Percentiles rank a stretch among this genome's conserved stretches.
phyloP scores from a whole-genome alignment of 768 basidiomycete species.

The Phlebiopsis flavidoalba region DNA sequence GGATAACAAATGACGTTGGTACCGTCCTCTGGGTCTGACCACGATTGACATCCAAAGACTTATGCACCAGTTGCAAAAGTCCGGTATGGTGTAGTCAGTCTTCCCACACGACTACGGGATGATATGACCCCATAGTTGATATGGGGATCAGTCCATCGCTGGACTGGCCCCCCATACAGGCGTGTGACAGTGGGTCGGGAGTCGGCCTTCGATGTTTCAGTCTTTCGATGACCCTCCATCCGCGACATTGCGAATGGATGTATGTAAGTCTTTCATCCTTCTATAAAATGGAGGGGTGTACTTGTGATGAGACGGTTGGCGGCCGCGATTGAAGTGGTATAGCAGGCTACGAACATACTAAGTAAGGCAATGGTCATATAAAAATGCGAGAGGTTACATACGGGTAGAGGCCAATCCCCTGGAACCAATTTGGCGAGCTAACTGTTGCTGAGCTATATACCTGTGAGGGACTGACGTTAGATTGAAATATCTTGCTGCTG shows the following conservation, averaged over 20 bases:
- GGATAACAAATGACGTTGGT: neutral
- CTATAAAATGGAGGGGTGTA: neutral
- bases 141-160: neutral
- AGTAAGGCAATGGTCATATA: neutral
- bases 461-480: neutral
- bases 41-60: neutral
- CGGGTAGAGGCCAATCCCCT: neutral
- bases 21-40: neutral
- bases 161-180: neutral
- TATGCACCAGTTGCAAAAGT: neutral
- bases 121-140: neutral
- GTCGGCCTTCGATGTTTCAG: neutral
- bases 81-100: neutral
- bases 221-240: neutral
- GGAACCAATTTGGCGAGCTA: neutral
- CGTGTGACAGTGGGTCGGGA: neutral
- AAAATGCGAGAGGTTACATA: neutral
- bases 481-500: neutral
- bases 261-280: neutral
- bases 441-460: neutral
- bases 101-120: neutral
- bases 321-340: neutral
- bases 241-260: neutral
- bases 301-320: neutral
- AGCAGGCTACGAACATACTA: neutral